Base-by-base conservation (phyloP, 176 grass and related monocot genomes). In the Otatea glauca region DNA sequence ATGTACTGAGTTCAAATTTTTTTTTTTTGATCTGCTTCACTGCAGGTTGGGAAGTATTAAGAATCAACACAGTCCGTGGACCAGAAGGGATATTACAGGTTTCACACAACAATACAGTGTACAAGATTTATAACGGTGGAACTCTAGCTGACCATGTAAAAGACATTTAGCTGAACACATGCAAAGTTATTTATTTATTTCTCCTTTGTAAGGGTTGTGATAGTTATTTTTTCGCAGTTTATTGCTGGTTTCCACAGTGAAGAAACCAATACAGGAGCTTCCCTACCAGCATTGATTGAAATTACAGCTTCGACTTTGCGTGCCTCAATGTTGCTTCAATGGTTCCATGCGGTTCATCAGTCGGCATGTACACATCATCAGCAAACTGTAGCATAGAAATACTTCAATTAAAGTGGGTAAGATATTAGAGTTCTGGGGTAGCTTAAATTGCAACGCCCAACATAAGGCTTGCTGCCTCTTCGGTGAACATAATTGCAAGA, bases 341-440 rank as follows among this genome's bases (percentile, higher is more conserved):
- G 32, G 93, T 98, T 73, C 96, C 96, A 59, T 98, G 96, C 3
- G 96, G 96, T 63, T 98, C 96, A 79, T 94, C 89, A 10, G 81
- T 98, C 1, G 96, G 96, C 88, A 98, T 51, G 79, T 96, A 96
- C 35, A 98, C 93, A 86, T 98, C 96, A 80, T 96, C 91, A 48
- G 91, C 93, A 84, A 98, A 98, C 93, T 96, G 86, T 87, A 17
- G 70, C 11, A 50, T 41, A 56, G 10, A 23, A 10, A 63, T 37
- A 37, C 23, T 41, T 84, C 35, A 70, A 53, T 64, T 75, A 63
- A 74, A 25, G 3, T 20, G 20, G 48, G 55, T 35, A 51, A 17
- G 13, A 13, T 27, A 42, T 29, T 1, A 59, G 8, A 17, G 24
- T 47, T 59, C 39, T 9, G 38, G 8, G 13, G 10, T n/a, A 61